Percentiles rank a stretch among this genome's conserved stretches.
Evolutionary conservation across 345 rosid genomes (phyloP).

Genomic region (Anastatica hierochuntica): DNA sequence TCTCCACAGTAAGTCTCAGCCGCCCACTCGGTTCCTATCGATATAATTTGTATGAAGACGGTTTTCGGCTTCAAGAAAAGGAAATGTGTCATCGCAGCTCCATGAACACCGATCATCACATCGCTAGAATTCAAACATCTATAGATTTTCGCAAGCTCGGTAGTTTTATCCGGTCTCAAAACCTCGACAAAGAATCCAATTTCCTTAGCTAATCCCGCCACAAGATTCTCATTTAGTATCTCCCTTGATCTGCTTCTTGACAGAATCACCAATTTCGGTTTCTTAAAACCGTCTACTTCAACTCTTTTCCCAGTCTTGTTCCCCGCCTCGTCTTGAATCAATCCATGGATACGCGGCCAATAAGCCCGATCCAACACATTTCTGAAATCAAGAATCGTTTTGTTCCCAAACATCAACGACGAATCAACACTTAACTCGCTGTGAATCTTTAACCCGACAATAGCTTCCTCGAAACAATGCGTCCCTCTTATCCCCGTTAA

Average conservation of each 20-base stretch:
- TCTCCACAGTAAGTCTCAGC: conserved; percentile 63
- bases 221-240: conserved; percentile 40
- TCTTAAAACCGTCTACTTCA: background rate
- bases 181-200: conserved; percentile 53
- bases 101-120: conserved; percentile 74
- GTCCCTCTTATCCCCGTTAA: conserved; percentile 42
- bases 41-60: conserved; percentile 64
- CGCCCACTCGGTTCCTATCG: conserved; percentile 83
- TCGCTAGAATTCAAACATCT: conserved; percentile 48
- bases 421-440: conserved; percentile 51
- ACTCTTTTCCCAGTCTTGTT: background rate
- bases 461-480: conserved; percentile 69
- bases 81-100: conserved; percentile 89
- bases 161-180: conserved; percentile 42
- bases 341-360: conserved; percentile 40
- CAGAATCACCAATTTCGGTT: conserved; percentile 53
- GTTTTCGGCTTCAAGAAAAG: conserved; percentile 57
- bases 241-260: conserved; percentile 51
- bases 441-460: conserved; percentile 59
- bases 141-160: conserved; percentile 63
- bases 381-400: conserved; percentile 47
- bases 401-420: conserved; percentile 36
- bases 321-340: conserved; percentile 26
- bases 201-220: conserved; percentile 43
- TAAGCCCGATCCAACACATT: conserved; percentile 50